phyloP scores from a whole-genome alignment of 1,284 basidiomycete species.

The Singerocomus inundabilis region DNA sequence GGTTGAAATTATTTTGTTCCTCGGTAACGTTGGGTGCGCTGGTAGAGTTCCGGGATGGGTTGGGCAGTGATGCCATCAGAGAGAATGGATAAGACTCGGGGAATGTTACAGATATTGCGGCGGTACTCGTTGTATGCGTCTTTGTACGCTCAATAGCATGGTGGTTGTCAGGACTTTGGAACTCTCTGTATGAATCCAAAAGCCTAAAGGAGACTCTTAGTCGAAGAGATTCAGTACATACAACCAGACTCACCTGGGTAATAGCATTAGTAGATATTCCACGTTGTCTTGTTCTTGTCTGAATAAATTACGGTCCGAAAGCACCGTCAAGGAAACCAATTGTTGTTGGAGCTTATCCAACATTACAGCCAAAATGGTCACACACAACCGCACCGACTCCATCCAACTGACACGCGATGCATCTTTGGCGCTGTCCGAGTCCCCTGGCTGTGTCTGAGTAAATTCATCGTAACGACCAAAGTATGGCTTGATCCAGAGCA shows the following conservation, averaged over 20 bases:
- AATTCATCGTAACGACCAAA: constrained; percentile 91
- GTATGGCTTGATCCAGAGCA: constrained; percentile 93
- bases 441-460: constrained; percentile 56
- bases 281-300: constrained; percentile 92
- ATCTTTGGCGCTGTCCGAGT: constrained; percentile 66
- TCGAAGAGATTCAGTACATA: constrained; percentile 9
- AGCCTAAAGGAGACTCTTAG: constrained; percentile 13
- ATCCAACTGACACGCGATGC: constrained; percentile 84
- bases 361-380: constrained; percentile 86
- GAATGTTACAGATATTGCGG: constrained; percentile 78
- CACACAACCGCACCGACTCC: constrained; percentile 83
- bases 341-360: constrained; percentile 86
- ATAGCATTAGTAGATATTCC: constrained; percentile 81
- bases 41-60: constrained; percentile 46
- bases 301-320: constrained; percentile 58
- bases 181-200: constrained; percentile 85
- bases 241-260: constrained; percentile 65
- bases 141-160: constrained; percentile 71
- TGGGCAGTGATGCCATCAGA: constrained; percentile 67
- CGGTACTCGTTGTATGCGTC: constrained; percentile 58
- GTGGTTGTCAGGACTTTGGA: constrained; percentile 65
- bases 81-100: constrained; percentile 94
- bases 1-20: constrained; percentile 61
- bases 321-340: constrained; percentile 66
- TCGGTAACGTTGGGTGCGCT: constrained; percentile 42